Conservation (phyloP, 345 rosid genomes). For the Syzygium grande region DNA sequence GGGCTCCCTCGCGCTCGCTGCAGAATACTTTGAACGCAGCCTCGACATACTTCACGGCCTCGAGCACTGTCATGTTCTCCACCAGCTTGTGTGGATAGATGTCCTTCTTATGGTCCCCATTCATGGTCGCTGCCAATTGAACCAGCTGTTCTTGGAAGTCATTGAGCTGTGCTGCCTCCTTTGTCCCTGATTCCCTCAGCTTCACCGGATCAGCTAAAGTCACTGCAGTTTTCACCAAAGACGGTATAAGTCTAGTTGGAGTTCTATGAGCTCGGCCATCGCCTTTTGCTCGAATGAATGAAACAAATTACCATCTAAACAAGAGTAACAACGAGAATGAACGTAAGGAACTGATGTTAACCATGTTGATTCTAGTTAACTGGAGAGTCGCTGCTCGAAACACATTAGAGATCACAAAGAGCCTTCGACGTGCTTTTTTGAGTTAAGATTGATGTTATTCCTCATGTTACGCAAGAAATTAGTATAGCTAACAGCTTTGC, state of each 20-base stretch:
- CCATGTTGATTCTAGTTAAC: not conserved
- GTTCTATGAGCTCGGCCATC: not conserved
- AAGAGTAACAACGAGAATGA: not conserved
- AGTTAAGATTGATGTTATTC: not conserved
- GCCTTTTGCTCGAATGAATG: not conserved
- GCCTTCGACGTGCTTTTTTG: not conserved
- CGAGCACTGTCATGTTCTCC: conserved; percentile 46
- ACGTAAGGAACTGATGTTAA: not conserved
- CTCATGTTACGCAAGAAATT: not conserved
- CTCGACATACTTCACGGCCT: conserved; percentile 39
- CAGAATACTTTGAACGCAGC: conserved; percentile 30
- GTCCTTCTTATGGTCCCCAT: conserved; percentile 48
- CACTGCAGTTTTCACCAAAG: conserved; percentile 12
- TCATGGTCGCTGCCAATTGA: conserved; percentile 47
- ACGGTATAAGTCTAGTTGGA: not conserved
- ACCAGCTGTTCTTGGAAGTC: conserved; percentile 69
- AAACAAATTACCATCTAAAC: not conserved
- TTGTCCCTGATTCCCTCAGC: conserved; percentile 22
- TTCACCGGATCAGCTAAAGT: conserved; percentile 39
- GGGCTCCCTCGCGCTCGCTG: conserved; percentile 25
- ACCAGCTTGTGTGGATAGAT: conserved; percentile 33
- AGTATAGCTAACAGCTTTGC: not conserved
- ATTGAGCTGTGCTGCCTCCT: conserved; percentile 37
- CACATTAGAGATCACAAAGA: not conserved
- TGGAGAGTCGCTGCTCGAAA: not conserved